phyloP scores from a whole-genome alignment of 805 yeast genomes.

The Myxozyma neotropica region DNA sequence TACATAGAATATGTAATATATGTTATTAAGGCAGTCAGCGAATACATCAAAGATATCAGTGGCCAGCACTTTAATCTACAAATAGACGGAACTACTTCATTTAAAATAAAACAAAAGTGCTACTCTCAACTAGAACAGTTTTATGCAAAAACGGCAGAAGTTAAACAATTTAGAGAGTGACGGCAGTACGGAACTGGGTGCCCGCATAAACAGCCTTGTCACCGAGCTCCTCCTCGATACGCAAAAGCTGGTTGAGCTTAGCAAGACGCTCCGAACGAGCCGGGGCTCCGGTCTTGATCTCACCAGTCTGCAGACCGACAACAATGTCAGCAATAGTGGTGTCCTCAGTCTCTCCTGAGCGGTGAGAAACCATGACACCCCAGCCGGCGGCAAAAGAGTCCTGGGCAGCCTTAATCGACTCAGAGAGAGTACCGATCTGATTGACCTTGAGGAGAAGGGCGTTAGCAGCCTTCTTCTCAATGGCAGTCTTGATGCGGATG shows the following conservation, averaged over 20 bases:
- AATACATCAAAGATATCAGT: not conserved
- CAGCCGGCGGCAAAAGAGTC: conserved; percentile 94
- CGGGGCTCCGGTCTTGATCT: conserved; percentile 99
- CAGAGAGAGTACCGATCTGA: conserved; percentile 97
- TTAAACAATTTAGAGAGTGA: conserved; percentile 3
- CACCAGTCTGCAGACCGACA: conserved; percentile 98
- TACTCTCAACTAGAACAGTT: not conserved
- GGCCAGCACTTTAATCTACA: conserved; percentile 13
- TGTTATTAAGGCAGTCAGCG: not conserved
- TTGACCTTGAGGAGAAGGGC: conserved; percentile 95
- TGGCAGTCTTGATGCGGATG: conserved; percentile 88
- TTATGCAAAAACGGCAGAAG: not conserved
- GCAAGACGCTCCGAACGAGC: conserved; percentile 99
- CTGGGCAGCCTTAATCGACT: conserved; percentile 95
- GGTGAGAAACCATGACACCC: conserved; percentile 99
- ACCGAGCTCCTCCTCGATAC: conserved; percentile 98
- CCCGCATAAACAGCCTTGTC: conserved; percentile 77
- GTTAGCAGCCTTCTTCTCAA: conserved; percentile 93
- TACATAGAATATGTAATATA: not conserved
- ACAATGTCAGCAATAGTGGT: conserved; percentile 95
- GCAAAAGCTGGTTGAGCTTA: conserved; percentile 95
- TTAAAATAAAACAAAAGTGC: not conserved
- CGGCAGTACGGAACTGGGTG: conserved; percentile 31
- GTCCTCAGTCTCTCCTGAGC: conserved; percentile 99
- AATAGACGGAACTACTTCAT: not conserved